These are phyloP conservation scores for Tolypocladium sp. DNA, from an alignment of 2,329 filamentous ascomycete genomes.

Conservation along the genomic window DNA sequence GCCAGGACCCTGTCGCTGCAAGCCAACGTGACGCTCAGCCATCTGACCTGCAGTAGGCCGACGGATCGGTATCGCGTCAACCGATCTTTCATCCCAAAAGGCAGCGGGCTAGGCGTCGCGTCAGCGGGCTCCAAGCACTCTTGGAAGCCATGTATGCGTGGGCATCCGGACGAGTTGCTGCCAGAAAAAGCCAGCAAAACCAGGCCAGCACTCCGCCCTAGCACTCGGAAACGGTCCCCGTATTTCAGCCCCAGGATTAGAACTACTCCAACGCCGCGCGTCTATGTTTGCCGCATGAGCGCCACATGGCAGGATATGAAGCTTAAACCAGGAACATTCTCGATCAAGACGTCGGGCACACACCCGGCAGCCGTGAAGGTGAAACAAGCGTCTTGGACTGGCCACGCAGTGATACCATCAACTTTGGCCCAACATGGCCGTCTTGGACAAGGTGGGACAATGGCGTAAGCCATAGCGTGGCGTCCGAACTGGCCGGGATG, in stretches of 20 bases:
- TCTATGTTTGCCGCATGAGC: neutral
- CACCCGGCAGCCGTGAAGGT: neutral
- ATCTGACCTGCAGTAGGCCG: neutral
- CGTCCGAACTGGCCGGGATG: neutral
- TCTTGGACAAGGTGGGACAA: neutral
- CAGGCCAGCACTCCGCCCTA: neutral
- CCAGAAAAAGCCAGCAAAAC: neutral
- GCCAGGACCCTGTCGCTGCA: neutral
- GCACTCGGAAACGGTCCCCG: neutral
- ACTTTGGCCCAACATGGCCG: neutral
- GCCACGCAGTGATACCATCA: neutral
- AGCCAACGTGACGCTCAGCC: neutral
- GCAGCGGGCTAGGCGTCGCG: neutral
- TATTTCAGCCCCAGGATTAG: neutral
- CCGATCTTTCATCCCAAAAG: neutral
- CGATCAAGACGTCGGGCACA: neutral
- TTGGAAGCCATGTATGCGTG: neutral
- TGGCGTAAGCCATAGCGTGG: neutral
- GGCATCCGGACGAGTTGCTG: neutral
- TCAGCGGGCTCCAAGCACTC: neutral
- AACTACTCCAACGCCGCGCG: neutral
- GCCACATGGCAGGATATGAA: slow-evolving; percentile 1
- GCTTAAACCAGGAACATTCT: neutral
- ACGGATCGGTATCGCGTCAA: neutral
- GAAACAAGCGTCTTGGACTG: neutral